Base-by-base conservation (phyloP, 129 eudicot species). In the Calendula officinalis region DNA sequence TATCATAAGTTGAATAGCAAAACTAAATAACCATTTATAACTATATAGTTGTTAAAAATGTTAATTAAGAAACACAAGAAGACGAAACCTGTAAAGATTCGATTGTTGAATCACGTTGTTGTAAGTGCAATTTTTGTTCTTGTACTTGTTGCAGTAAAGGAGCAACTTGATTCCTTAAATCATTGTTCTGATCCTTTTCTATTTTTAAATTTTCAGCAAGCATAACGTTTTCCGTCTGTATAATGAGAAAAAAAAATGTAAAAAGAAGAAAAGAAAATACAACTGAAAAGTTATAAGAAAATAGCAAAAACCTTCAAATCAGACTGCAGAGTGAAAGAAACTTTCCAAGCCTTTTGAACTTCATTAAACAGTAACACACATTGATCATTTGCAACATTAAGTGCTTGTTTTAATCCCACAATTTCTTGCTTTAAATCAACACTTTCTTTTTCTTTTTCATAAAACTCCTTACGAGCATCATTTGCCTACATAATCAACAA, bases 281-380 rank as follows among this genome's bases (percentile, higher is more conserved):
- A 52, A 52, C 10, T 3, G 0, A 51, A 64, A 32, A 69, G 5
- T 4, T 35, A 40, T 71, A 61, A n/a, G 27, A 51, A 60, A 51
- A 43, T 7, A 42, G 7, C 15, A 17, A 56, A 69, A 71, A 91
- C 98, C 98, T 91, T 91, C 62, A 91, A 64, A 81, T 91, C 98
- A 27, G 98, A 85, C 71, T 91, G 98, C 74, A 91, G 72, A 27
- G 91, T 80, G 70, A 85, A 91, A 64, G 96, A 91, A 72, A 91
- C 98, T 83, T 92, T 92, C 96, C 99, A 88, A 22, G 96, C 99
- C 82, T 85, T 92, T 70, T 92, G 99, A 80, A 92, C 99, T 83
- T 92, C 96, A 73, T 86, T 92, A 65, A 92, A 88, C 48, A 92
- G 86, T 55, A 88, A 80, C 37, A 83, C 92, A 69, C 95, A 83